Conservation (phyloP, 768 basidiomycete species). For the Rhizopogon salebrosus region DNA sequence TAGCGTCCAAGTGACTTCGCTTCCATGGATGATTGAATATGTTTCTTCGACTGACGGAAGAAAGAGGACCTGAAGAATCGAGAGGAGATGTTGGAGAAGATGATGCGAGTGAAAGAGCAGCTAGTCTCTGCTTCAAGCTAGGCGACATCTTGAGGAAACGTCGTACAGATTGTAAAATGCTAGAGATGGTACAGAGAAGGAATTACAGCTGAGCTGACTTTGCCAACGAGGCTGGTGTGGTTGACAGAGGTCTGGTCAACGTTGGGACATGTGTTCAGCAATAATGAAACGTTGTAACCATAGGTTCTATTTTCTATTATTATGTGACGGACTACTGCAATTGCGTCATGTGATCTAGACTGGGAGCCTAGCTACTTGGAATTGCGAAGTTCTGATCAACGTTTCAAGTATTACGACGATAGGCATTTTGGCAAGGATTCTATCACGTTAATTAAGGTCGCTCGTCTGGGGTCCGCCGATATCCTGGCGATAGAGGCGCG, state of each 20-base stretch:
- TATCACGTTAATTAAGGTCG: no score
- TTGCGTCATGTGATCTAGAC: no score
- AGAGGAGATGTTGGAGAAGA: constrained; percentile 42
- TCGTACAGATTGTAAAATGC: background rate
- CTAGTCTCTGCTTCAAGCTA: constrained; percentile 62
- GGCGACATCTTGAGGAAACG: constrained; percentile 21
- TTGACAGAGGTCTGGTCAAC: background rate
- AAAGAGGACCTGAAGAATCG: constrained; percentile 13
- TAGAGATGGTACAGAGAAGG: background rate
- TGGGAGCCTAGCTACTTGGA: no score
- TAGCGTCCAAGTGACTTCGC: constrained; percentile 24
- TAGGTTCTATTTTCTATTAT: background rate
- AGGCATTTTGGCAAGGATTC: no score
- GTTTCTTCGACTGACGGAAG: constrained; percentile 28
- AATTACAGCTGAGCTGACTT: background rate
- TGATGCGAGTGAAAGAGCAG: constrained; percentile 51
- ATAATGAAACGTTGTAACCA: constrained; percentile 1
- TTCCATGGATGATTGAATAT: constrained; percentile 55
- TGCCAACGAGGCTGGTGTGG: background rate
- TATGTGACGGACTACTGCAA: no score
- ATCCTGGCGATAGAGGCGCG: no score
- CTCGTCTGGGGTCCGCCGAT: no score
- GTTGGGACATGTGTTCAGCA: background rate
- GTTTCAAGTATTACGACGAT: no score
- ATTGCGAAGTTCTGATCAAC: no score